phyloP scores from a whole-genome alignment of 495 filamentous ascomycete species.

The Aspergillus sclerotiicarbonarius region DNA sequence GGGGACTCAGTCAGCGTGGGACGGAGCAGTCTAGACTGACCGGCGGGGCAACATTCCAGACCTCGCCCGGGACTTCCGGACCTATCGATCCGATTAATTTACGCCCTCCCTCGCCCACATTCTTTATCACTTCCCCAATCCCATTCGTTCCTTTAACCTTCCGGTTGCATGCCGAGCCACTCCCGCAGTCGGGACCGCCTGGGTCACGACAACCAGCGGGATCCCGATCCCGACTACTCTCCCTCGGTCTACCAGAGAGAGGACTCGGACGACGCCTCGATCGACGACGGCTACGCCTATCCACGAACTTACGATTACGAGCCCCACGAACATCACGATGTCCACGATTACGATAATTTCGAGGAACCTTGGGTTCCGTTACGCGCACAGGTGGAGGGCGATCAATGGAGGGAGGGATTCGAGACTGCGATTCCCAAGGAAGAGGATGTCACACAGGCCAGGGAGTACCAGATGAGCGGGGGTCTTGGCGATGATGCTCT shows the following conservation, averaged over 20 bases:
- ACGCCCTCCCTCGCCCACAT: not conserved
- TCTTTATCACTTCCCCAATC: not conserved
- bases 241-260: constrained; percentile 19
- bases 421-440: not conserved
- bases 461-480: not conserved
- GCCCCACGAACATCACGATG: not conserved
- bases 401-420: not conserved
- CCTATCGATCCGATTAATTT: not conserved
- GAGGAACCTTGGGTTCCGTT: not conserved
- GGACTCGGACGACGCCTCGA: constrained; percentile 8
- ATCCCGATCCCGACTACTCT: constrained; percentile 29
- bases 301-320: not conserved
- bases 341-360: not conserved
- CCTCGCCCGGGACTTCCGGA: not conserved
- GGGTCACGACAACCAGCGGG: constrained; percentile 33
- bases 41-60: not conserved
- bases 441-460: not conserved
- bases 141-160: not conserved
- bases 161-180: constrained; percentile 38
- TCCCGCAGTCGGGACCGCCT: constrained; percentile 41
- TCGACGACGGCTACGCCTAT: constrained; percentile 28
- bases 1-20: too few species aligned
- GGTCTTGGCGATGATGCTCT: not conserved
- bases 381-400: not conserved
- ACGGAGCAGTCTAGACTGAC: not conserved